Base-by-base conservation (phyloP, 257 asterid genomes). In the Pogostemon cablin region DNA sequence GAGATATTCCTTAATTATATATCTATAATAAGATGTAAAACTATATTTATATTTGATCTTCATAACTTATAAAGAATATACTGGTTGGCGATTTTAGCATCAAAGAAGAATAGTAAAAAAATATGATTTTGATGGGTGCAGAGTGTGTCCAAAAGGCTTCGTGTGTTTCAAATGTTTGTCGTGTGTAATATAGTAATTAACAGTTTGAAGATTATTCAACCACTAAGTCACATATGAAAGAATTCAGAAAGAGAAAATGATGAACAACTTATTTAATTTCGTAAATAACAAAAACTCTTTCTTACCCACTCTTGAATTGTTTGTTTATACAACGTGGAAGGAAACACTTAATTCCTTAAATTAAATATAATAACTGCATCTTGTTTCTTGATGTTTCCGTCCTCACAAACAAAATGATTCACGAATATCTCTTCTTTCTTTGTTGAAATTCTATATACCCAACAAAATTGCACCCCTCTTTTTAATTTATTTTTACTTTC, bases 311-410 rank as follows among this genome's bases (percentile, higher is more conserved):
- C 11, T 54, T 54, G 38, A 54, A 17, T 20, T 17, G 38, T 54
- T 20, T 54, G 60, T 17, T 54, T 20, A 37, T 54, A 54, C 11
- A 6, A 17, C 60, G 32, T 25, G 32, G 32, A 25, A 25, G 32
- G 32, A 25, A 25, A 25, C 32, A 25, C 32, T 25, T 25, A 25
- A 25, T 50, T 60, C 44, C 70, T 70, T 40, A 43, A 67, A 43
- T 10, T 9, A 34, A 81, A 76, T 72, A 75, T 68, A 34, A 62
- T 60, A 64, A 79, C 50, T 78, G 25, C 83, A 72, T 56, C n/a
- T 53, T 75, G 38, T 56, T 38, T 53, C 77, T 80, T 52, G 78
- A 35, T 75, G 72, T 65, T 11, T 48, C 71, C 83, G 80, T 61
- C 82, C 7, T 11, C 48, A 66, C 34, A 11, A 57, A 46, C 65